Evolutionary conservation across 1,284 basidiomycete species (phyloP).

Genomic region (Cutaneotrichosporon arboriforme): DNA sequence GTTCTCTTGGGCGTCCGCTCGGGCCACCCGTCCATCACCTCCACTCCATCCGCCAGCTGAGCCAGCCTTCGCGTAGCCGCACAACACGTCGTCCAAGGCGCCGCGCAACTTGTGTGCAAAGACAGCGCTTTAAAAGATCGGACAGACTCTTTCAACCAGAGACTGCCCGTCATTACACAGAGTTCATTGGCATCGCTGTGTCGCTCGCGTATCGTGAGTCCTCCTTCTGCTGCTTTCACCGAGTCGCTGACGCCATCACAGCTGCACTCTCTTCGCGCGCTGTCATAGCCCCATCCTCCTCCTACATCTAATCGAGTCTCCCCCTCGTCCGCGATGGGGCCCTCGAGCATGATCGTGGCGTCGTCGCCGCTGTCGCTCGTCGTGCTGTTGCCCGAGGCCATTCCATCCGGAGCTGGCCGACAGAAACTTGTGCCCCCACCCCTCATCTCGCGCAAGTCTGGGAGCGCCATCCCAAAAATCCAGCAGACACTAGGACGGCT

Average conservation of each 20-base stretch:
- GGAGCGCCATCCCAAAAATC: not conserved
- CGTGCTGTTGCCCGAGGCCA: slow-evolving; percentile 30
- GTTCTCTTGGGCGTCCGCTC: not conserved
- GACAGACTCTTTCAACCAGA: too few relatives aligned
- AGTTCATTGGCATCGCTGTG: too few relatives aligned
- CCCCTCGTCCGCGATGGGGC: not conserved
- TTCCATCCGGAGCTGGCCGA: slow-evolving; percentile 2
- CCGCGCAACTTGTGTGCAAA: too few relatives aligned
- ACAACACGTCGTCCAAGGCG: not conserved
- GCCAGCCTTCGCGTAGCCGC: too few relatives aligned
- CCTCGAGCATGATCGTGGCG: not conserved
- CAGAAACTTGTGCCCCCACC: not conserved
- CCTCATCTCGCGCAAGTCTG: not conserved
- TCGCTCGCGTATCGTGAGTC: too few relatives aligned
- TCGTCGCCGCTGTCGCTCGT: slow-evolving; percentile 25
- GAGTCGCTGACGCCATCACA: too few relatives aligned
- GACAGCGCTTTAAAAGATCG: too few relatives aligned
- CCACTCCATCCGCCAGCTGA: not conserved
- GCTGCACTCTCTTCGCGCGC: too few relatives aligned
- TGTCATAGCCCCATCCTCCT: not conserved
- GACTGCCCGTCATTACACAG: too few relatives aligned
- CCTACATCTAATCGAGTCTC: not conserved
- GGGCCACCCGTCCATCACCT: not conserved
- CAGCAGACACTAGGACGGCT: slow-evolving; percentile 3
- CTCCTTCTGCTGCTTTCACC: too few relatives aligned